Conservation (phyloP, 2,329 filamentous ascomycete species). For the Ophioceras dolichostomum region DNA sequence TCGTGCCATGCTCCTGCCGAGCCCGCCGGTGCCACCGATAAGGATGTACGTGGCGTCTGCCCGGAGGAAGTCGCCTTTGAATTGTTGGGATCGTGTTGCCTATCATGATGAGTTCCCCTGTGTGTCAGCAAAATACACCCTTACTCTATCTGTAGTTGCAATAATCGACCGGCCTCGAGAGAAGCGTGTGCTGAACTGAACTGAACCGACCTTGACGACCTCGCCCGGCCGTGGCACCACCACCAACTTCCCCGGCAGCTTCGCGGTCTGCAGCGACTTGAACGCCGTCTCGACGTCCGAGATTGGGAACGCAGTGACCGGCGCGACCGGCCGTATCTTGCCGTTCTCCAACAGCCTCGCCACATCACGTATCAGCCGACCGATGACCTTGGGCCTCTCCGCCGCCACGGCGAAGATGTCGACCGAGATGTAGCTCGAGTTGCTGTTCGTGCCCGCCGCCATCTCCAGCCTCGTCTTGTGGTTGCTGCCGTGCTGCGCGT, state of each 20-base stretch:
- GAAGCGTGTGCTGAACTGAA: no score
- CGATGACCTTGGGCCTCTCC: slow-evolving; percentile 26
- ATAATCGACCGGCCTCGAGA: no score
- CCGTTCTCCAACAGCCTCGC: slow-evolving; percentile 20
- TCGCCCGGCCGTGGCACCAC: slow-evolving; percentile 28
- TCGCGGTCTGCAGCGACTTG: slow-evolving; percentile 20
- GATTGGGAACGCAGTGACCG: slow-evolving; percentile 20
- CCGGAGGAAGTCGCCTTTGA: slow-evolving; percentile 21
- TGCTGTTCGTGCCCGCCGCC: slow-evolving; percentile 26
- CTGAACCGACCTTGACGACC: slow-evolving; percentile 20
- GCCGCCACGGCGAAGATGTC: slow-evolving; percentile 30
- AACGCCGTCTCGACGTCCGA: slow-evolving; percentile 25
- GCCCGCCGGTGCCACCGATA: slow-evolving; percentile 37
- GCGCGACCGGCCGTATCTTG: slow-evolving; percentile 21
- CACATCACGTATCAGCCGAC: slow-evolving; percentile 23
- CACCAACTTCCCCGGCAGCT: slow-evolving; percentile 27
- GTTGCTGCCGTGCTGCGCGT: slow-evolving; percentile 13
- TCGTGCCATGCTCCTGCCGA: slow-evolving; percentile 34
- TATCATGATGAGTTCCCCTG: no score
- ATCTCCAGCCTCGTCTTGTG: slow-evolving; percentile 1
- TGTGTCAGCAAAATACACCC: no score
- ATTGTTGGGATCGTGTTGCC: background rate
- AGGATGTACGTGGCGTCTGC: slow-evolving; percentile 34
- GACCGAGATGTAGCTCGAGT: slow-evolving; percentile 31
- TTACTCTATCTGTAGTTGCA: no score